Evolutionary conservation across 805 yeast species (phyloP).

Genomic region (Candida schatavii): DNA sequence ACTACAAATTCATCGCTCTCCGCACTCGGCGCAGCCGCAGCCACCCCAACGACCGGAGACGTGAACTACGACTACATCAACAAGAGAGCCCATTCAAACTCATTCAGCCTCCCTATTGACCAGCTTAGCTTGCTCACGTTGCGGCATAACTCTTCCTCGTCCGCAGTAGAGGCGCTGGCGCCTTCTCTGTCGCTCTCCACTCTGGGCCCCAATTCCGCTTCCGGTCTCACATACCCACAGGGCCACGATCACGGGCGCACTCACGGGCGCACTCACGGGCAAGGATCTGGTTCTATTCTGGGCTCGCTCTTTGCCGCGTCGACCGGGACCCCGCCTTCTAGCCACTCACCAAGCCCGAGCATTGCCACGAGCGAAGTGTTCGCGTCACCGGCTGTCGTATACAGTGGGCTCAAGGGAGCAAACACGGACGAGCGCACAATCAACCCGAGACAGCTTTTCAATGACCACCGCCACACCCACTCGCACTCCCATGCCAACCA

Average conservation of each 20-base stretch:
- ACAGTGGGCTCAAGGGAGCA: conserved; percentile 11
- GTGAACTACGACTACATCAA: conserved; percentile 5
- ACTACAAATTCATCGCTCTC: conserved; percentile 4
- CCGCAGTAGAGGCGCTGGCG: not conserved
- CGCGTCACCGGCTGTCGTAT: conserved; percentile 6
- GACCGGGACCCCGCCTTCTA: conserved; percentile 1
- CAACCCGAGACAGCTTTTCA: conserved; percentile 30
- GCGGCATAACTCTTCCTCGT: conserved; percentile 4
- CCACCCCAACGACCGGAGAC: not conserved
- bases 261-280: not conserved
- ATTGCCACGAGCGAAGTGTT: conserved; percentile 1
- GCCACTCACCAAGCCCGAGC: conserved; percentile 3
- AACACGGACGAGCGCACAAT: conserved; percentile 21
- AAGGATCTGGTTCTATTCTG: not conserved
- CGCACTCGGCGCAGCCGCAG: not conserved
- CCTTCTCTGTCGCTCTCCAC: not conserved
- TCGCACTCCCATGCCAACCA: conserved; percentile 5
- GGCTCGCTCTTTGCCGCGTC: conserved; percentile 7
- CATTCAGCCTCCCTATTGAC: conserved; percentile 16
- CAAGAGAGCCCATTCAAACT: conserved; percentile 6
- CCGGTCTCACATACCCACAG: not conserved
- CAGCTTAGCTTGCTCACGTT: conserved; percentile 25
- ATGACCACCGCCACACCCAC: conserved; percentile 6
- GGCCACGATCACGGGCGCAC: conserved; percentile 1
- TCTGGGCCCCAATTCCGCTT: not conserved